Base-by-base conservation (phyloP, 2,329 filamentous ascomycete genomes). In the Penicillium olsonii region DNA sequence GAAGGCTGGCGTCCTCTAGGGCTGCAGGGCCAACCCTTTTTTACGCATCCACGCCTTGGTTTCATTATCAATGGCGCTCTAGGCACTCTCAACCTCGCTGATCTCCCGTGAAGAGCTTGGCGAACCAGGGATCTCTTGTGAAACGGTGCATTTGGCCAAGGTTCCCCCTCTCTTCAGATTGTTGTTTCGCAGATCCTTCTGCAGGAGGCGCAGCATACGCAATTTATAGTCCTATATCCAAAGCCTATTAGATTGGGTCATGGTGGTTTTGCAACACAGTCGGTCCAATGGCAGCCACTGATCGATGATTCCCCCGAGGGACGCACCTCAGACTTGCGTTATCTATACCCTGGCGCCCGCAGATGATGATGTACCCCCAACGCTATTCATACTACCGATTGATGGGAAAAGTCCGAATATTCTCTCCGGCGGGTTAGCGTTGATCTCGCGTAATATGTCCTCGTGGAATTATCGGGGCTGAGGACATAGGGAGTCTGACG, bases 91-190 rank as follows among this genome's bases (percentile, higher is more conserved):
- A 35, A 17, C 29, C 35, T 39, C 42, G 54, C 37, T 53, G 52
- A 59, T 57, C 52, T 50, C 40, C 54, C 47, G 46, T 47, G 39
- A 38, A 34, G 35, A 20, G 19, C 54, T 54, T 50, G 56, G 54
- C 52, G 45, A 53, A 55, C 47, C n/a, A 38, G 42, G 39, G 47
- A 42, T 37, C 33, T 31, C 33, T 37, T 27, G 43, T 47, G 27
- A 42, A 42, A 43, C 39, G 27, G 43, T 52, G 31, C 38, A 46
- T 35, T 34, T 20, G 15, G 48, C 43, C 43, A 42, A 52, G 40
- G 17, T 14, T n/a, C 10, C 18, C 43, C 37, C 42, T 29, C 20
- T 40, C 22, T 27, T 41, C 9, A 40, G 20, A 45, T 41, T 15
- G 17, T 5, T 3, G 19, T 17, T 9, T 18, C 22, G 44, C 22